Conservation (phyloP, 202 grass and related monocot species). For the Panicum virgatum region DNA sequence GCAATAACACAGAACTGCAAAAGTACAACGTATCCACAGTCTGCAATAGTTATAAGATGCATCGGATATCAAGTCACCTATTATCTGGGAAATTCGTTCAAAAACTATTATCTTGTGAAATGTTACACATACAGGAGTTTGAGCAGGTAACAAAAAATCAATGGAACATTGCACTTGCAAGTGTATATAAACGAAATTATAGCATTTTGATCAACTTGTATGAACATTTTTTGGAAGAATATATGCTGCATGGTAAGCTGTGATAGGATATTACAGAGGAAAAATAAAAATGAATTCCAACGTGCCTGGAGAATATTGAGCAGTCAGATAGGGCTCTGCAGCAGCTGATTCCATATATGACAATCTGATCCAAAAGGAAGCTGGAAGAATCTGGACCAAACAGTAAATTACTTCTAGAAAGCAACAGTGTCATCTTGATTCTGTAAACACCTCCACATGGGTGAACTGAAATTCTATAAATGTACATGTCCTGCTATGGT, state of each 20-base stretch:
- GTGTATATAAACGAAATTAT: not conserved
- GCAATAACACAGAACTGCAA: not conserved
- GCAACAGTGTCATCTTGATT: constrained; percentile 10
- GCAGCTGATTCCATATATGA: constrained; percentile 20
- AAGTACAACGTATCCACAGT: not conserved
- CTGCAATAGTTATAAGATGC: constrained; percentile 4
- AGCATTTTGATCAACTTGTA: constrained; percentile 6
- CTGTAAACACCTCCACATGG: constrained; percentile 8
- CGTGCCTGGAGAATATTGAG: constrained; percentile 20
- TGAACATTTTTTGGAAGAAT: constrained; percentile 8
- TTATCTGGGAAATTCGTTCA: not conserved
- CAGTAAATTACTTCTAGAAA: not conserved
- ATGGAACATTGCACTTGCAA: not conserved
- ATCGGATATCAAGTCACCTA: constrained; percentile 10
- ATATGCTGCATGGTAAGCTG: constrained; percentile 28
- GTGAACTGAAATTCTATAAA: not conserved
- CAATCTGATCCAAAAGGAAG: constrained; percentile 11
- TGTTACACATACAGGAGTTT: not conserved
- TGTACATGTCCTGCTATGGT: constrained; percentile 3
- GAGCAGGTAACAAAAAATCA: not conserved
- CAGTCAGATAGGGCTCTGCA: constrained; percentile 21
- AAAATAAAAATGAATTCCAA: not conserved
- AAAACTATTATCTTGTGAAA: not conserved
- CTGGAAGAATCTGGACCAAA: constrained; percentile 2
- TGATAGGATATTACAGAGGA: not conserved